A percentile compares a stretch with the other conserved stretches of the same genome.
These are phyloP conservation scores for Scutellaria minor DNA, from an alignment of 257 asterid genomes.

Conservation along the genomic window DNA sequence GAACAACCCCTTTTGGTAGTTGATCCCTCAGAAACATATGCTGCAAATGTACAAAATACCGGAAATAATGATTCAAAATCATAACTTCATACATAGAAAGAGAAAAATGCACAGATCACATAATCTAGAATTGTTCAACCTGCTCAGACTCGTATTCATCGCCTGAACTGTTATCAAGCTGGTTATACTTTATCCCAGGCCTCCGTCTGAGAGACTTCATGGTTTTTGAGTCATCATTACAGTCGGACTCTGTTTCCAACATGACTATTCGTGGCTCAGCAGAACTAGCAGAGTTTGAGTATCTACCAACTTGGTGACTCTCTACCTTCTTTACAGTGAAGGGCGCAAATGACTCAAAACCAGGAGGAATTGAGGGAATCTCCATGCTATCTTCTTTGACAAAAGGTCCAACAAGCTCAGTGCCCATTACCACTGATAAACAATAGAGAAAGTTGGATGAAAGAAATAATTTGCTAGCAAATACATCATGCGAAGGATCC, in stretches of 20 bases:
- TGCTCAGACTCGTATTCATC: slow-evolving; percentile 74
- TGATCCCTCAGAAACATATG: slow-evolving; percentile 37
- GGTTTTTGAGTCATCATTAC: slow-evolving; percentile 49
- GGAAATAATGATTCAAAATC: slow-evolving; percentile 23
- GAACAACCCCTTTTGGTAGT: slow-evolving; percentile 84
- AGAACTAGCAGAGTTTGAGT: slow-evolving; percentile 44
- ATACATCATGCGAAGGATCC: not conserved
- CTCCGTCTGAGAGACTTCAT: slow-evolving; percentile 57
- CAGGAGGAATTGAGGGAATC: slow-evolving; percentile 81
- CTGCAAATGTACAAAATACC: slow-evolving; percentile 46
- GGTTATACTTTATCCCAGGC: slow-evolving; percentile 59
- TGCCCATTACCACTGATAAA: slow-evolving; percentile 67
- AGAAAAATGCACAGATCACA: slow-evolving; percentile 13
- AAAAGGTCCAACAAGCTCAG: slow-evolving; percentile 71
- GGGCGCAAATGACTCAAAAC: slow-evolving; percentile 86
- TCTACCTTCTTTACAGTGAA: slow-evolving; percentile 65
- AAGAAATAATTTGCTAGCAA: slow-evolving; percentile 5
- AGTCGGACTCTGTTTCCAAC: slow-evolving; percentile 50
- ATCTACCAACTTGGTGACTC: slow-evolving; percentile 41
- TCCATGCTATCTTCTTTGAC: slow-evolving; percentile 80
- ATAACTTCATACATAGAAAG: slow-evolving; percentile 23
- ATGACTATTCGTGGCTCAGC: slow-evolving; percentile 42
- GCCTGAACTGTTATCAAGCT: slow-evolving; percentile 58
- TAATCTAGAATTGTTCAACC: slow-evolving; percentile 46
- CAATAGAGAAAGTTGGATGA: slow-evolving; percentile 19